Evolutionary conservation across 192 early-diverging fungal genomes (phyloP), one percentile per base, ranked within the genome.

Genomic region (Paraglomus occultum): DNA sequence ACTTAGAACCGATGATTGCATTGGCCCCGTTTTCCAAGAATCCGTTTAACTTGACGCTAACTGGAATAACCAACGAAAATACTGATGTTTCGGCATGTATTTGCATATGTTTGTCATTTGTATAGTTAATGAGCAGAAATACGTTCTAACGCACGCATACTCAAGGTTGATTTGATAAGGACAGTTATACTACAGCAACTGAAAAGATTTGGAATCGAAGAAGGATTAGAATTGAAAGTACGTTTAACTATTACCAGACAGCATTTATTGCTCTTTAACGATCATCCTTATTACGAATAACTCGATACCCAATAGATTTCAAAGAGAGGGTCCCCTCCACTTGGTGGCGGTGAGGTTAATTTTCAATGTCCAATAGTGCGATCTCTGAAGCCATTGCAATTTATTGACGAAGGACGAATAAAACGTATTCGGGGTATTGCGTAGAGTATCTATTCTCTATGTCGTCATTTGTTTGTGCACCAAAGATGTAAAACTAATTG

Each of bases 381-480:
- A 14, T 67, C 81, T 7, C 79, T 99, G 46, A 88, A 89, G 68
- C 88, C 94, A 49, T 77, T 95, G 43, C 85, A 89, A 71, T 91
- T 95, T 73, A 79, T 83, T 11, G 95, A 98, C 40, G 83, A 84
- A 51, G 95, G 97, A 22, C 79, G 86, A 67, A 91, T 99, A 61
- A 92, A 93, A 52, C 86, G 93, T 22, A 95, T 99, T 72, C 94
- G 97, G 57, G 97, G 97, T 15, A 95, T 99, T 49, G 92, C 94
- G 8, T 95, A 96, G 48, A 82, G 71, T 62, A 80, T 49, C 42
- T 47, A 15, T 43, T 1, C 4, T 40, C n/a, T 47, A 39, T 54
- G 15, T 64, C 6, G 9, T 22, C 17, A 31, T 10, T 7, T 62
- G 6, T 45, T 62, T 42, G 23, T 31, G 7, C 31, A 31, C 3